Conservation (phyloP, 1,139 yeast genomes). For the Debaryomycetaceae sp. region DNA sequence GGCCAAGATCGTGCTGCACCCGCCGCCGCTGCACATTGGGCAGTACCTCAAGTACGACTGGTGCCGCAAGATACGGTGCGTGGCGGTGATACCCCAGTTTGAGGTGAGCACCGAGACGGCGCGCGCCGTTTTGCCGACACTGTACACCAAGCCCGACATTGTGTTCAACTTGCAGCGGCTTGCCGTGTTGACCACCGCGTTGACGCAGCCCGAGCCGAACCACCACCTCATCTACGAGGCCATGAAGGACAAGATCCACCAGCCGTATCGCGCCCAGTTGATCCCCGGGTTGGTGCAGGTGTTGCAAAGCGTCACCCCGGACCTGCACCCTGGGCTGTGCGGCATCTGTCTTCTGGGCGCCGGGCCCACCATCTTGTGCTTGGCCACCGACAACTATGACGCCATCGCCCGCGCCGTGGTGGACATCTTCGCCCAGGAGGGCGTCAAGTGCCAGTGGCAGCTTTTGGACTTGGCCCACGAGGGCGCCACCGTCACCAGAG, state of each 20-base stretch:
- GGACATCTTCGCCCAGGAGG: conserved; percentile 59
- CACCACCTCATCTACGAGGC: conserved; percentile 83
- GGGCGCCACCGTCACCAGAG: conserved; percentile 59
- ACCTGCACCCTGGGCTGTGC: conserved; percentile 74
- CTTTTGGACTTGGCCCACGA: conserved; percentile 81
- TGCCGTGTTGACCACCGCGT: conserved; percentile 59
- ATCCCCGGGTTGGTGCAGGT: conserved; percentile 90
- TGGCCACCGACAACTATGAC: conserved; percentile 86
- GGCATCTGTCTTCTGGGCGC: conserved; percentile 98
- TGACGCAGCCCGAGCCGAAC: conserved; percentile 78
- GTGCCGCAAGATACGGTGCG: conserved; percentile 77
- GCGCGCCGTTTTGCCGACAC: conserved; percentile 79
- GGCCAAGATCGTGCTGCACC: conserved; percentile 17
- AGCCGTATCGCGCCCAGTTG: conserved; percentile 85
- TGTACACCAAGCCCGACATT: conserved; percentile 76
- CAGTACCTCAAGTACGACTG: conserved; percentile 83
- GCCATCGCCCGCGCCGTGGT: conserved; percentile 76
- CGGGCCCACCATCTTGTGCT: conserved; percentile 92
- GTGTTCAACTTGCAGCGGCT: conserved; percentile 72
- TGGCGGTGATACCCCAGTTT: conserved; percentile 88
- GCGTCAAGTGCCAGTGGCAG: conserved; percentile 76
- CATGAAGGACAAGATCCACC: conserved; percentile 96
- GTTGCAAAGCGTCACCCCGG: conserved; percentile 76
- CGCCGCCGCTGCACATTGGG: conserved; percentile 85
- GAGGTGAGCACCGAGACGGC: conserved; percentile 92